phyloP scores from a whole-genome alignment of 2,329 filamentous ascomycete species.

The Exophiala spinifera region DNA sequence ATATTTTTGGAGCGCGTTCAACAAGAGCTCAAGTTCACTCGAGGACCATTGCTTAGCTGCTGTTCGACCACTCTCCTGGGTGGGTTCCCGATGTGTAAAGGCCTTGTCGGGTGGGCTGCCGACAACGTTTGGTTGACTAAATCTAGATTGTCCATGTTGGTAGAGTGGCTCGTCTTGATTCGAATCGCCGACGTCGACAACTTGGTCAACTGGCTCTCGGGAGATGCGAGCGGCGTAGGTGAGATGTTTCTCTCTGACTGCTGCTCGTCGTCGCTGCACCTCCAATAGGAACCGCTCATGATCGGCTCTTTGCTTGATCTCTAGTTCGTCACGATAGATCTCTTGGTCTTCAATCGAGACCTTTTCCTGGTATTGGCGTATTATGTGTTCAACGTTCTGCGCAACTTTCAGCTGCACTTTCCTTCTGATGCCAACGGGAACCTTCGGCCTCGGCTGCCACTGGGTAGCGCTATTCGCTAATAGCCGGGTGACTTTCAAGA shows the following conservation, averaged over 20 bases:
- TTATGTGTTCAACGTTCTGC: constrained; percentile 10
- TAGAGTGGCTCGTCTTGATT: neutral
- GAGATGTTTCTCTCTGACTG: neutral
- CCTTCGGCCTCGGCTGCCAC: constrained; percentile 16
- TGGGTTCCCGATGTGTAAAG: constrained; percentile 3
- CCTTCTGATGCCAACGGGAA: constrained; percentile 14
- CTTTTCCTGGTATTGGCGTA: constrained; percentile 1
- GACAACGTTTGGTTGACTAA: too few species aligned
- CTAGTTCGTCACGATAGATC: constrained; percentile 6
- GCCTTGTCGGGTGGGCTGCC: too few species aligned
- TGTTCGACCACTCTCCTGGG: constrained; percentile 22
- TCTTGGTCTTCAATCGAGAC: neutral
- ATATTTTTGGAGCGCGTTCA: constrained; percentile 30
- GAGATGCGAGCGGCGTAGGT: neutral
- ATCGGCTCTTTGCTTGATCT: constrained; percentile 3
- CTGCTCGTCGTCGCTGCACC: constrained; percentile 1
- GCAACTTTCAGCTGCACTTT: constrained; percentile 17
- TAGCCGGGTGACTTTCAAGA: constrained; percentile 8
- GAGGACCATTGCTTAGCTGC: constrained; percentile 27
- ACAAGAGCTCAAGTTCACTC: constrained; percentile 28
- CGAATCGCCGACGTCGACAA: constrained; percentile 22
- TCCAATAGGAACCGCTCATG: neutral
- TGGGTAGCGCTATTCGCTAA: constrained; percentile 5
- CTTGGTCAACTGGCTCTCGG: neutral
- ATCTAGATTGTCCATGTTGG: neutral